phyloP scores from a whole-genome alignment of 345 rosid genomes.

The Kernera saxatilis region DNA sequence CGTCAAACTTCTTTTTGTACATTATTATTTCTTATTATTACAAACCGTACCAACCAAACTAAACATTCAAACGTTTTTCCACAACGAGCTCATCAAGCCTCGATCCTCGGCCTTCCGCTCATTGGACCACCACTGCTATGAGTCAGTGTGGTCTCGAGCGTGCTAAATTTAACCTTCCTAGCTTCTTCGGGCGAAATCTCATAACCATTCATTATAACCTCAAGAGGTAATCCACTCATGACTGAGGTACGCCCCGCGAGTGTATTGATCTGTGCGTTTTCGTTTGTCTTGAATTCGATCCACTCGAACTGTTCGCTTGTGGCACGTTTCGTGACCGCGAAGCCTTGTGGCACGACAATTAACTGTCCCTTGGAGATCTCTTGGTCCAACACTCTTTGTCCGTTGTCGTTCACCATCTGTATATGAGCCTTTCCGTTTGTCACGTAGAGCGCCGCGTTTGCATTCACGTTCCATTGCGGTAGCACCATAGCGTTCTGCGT shows the following conservation, averaged over 20 bases:
- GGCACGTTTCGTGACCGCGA: conserved; percentile 42
- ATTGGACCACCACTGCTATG: conserved; percentile 17
- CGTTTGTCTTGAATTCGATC: conserved; percentile 57
- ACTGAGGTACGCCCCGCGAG: conserved; percentile 30
- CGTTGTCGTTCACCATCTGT: conserved; percentile 62
- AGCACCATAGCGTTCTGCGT: conserved; percentile 28
- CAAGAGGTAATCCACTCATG: conserved; percentile 23
- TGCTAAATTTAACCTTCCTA: conserved; percentile 19
- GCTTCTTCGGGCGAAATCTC: conserved; percentile 25
- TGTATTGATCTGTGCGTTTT: conserved; percentile 24
- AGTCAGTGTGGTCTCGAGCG: conserved; percentile 26
- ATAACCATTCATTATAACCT: conserved; percentile 18
- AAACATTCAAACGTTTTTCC: not conserved
- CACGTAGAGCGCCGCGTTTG: conserved; percentile 54
- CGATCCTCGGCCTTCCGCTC: conserved; percentile 12
- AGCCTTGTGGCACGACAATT: conserved; percentile 58
- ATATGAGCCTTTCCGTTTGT: conserved; percentile 44
- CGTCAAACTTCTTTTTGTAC: conserved; percentile 9
- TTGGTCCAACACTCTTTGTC: conserved; percentile 52
- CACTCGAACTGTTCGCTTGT: conserved; percentile 47
- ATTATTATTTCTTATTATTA: conserved; percentile 3
- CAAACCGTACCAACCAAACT: conserved; percentile 4
- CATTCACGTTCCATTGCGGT: conserved; percentile 63
- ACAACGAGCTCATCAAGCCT: conserved; percentile 4
- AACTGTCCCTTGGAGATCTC: conserved; percentile 44